These are phyloP conservation scores for Kurtzmaniella quercitrusa DNA, from an alignment of 1,139 yeast species.

Conservation along the genomic window DNA sequence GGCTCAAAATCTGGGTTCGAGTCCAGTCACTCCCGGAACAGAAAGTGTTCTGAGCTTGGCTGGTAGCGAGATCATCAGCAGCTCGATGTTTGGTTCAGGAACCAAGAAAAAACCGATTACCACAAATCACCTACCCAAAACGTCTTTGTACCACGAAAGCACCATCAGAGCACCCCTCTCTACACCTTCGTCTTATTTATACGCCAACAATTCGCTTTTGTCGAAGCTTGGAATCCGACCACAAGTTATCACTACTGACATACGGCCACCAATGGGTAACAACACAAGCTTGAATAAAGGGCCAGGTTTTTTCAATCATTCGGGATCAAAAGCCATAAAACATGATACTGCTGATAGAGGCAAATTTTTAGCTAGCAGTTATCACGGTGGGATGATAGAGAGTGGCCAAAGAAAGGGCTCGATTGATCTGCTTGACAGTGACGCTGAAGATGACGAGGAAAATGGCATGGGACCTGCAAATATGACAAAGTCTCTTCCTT, in stretches of 20 bases:
- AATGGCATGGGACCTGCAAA: conserved; percentile 3
- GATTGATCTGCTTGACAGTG: neutral
- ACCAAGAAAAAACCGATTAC: neutral
- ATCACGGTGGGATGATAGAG: neutral
- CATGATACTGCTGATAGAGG: conserved; percentile 6
- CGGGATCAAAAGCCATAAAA: neutral
- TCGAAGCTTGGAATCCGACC: conserved; percentile 42
- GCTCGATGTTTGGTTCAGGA: neutral
- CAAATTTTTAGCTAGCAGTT: conserved; percentile 7
- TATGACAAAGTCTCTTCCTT: conserved; percentile 6
- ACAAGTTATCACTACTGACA: conserved; percentile 35
- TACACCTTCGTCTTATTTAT: conserved; percentile 30
- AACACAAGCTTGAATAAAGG: conserved; percentile 6
- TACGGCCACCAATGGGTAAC: neutral
- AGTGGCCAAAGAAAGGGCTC: neutral
- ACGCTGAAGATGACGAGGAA: conserved; percentile 11
- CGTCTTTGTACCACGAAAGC: conserved; percentile 34
- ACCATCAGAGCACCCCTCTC: conserved; percentile 20
- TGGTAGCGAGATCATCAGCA: neutral
- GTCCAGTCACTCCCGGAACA: neutral
- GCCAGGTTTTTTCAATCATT: neutral
- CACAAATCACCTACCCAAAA: conserved; percentile 25
- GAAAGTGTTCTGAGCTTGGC: neutral
- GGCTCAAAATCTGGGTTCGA: neutral
- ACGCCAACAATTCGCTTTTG: conserved; percentile 33